These are phyloP conservation scores for Letharia columbiana DNA, from an alignment of 495 filamentous ascomycete species.

Conservation along the genomic window DNA sequence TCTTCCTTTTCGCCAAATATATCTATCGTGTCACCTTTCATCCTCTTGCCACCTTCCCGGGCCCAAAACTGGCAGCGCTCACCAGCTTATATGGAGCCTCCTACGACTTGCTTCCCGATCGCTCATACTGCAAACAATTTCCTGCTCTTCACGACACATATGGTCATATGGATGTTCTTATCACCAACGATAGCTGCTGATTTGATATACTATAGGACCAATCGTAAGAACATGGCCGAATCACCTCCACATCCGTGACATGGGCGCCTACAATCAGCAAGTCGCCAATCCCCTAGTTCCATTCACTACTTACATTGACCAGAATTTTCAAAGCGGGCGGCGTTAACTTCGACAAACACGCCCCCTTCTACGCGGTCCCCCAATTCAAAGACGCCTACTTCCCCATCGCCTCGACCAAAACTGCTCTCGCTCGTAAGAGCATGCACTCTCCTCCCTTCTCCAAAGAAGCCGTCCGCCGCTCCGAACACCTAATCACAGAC, in stretches of 20 bases:
- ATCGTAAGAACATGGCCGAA: not conserved
- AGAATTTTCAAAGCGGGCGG: not conserved
- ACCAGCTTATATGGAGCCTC: constrained; percentile 21
- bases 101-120: not conserved
- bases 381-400: not conserved
- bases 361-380: not conserved
- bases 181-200: not conserved
- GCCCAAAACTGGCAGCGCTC: constrained; percentile 11
- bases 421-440: not conserved
- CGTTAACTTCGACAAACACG: not conserved
- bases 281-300: not conserved
- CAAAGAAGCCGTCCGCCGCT: not conserved
- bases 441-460: not conserved
- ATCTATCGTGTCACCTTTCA: constrained; percentile 16
- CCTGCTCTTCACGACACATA: not conserved
- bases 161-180: not conserved
- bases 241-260: not conserved
- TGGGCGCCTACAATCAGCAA: not conserved
- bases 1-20: not conserved
- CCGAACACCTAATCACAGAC: not conserved
- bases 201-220: not conserved
- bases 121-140: not conserved
- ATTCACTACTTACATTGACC: not conserved
- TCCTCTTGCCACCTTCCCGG: constrained; percentile 21
- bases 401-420: not conserved